Percentiles rank a stretch among this genome's conserved stretches.
Evolutionary conservation across 176 grass and related monocot genomes (phyloP).

Genomic region (Triticum dicoccoides): DNA sequence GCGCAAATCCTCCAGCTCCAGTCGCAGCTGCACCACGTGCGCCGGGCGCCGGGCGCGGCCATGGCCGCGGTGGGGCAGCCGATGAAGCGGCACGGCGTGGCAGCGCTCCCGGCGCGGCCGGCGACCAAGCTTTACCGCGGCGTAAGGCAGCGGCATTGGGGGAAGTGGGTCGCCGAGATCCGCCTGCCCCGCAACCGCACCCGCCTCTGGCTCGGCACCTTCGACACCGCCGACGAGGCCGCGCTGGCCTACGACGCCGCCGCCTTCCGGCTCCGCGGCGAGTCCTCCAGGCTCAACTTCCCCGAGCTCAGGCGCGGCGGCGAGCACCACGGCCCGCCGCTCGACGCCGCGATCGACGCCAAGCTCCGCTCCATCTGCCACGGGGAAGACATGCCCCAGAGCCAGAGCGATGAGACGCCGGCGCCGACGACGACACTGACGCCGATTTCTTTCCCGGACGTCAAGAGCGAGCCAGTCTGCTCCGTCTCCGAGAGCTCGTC

Average conservation of each 20-base stretch:
- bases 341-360: conserved; percentile 53
- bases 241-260: conserved; percentile 71
- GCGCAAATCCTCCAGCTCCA: conserved; percentile 33
- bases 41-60: background rate
- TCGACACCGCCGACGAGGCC: conserved; percentile 85
- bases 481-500: conserved; percentile 42
- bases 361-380: conserved; percentile 65
- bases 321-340: conserved; percentile 47
- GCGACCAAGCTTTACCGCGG: conserved; percentile 79
- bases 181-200: conserved; percentile 74
- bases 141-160: conserved; percentile 74
- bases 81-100: conserved; percentile 60
- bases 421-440: background rate
- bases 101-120: background rate
- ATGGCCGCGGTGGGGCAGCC: conserved; percentile 30
- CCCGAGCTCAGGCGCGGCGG: conserved; percentile 53
- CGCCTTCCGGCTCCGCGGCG: conserved; percentile 62
- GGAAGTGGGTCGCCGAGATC: conserved; percentile 86
- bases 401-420: conserved; percentile 20
- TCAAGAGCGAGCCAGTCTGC: conserved; percentile 47
- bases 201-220: conserved; percentile 94
- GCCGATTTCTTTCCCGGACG: background rate
- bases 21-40: conserved; percentile 38
- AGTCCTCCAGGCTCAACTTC: conserved; percentile 71
- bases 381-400: conserved; percentile 20